Base-by-base conservation (phyloP, 148 eudicot genomes). In the Fagopyrum tataricum region DNA sequence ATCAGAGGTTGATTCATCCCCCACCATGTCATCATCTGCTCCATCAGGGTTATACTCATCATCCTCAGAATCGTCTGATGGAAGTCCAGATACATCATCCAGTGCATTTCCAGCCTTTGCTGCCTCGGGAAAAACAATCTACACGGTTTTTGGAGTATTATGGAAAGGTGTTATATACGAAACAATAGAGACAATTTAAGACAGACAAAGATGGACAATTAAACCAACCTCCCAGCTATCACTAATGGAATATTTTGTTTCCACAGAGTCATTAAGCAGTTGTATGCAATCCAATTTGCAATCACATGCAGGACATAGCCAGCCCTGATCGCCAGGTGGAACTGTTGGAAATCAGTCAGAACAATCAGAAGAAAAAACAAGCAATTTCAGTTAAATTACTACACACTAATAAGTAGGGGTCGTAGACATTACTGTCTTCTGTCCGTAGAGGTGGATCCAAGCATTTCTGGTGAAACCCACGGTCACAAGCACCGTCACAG, bases 271-370 rank as follows among this genome's bases (percentile, higher is more conserved):
- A 85, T 90, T 91, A 75, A 95, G 85, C 78, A 90, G 73, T 42
- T 79, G 89, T 78, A 90, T 71, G 85, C 98, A 95, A 78, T 91
- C 96, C 70, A 77, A 85, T 81, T 91, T 95, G 83, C 98, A 95
- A 81, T 91, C 96, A 84, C 97, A 95, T 67, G 92, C 96, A 67
- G 98, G 98, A 79, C 98, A 95, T 82, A 90, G 89, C 98, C 98
- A 95, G 42, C 93, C 89, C 78, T 87, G 85, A 26, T 95, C 96
- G 76, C 82, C 98, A 31, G 91, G 90, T 71, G 98, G 98, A 86
- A 95, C 98, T 95, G 87, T 69, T 72, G 44, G 7, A 58, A 72
- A 40, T 15, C 75, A 26, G 71, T 44, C 66, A 69, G 70, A 21
- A 77, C 23, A 7, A 66, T 51, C 49, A 76, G 72, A 42, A 72